phyloP scores from a whole-genome alignment of 2,329 filamentous ascomycete species.

The Clonostachys solani region DNA sequence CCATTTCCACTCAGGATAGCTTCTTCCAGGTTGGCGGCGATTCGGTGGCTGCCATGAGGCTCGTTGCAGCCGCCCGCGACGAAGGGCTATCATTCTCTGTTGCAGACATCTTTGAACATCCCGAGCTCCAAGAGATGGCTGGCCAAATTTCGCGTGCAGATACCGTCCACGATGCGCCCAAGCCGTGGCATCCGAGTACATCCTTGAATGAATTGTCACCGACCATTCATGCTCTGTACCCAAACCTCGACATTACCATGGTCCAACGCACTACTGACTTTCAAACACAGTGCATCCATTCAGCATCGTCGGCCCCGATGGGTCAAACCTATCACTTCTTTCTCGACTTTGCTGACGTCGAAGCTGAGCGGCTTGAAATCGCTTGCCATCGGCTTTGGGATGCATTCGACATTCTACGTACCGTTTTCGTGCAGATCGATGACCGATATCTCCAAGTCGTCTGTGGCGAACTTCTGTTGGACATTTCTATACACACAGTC shows the following conservation, averaged over 20 bases:
- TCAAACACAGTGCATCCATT: neutral
- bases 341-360: neutral
- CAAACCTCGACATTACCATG: neutral
- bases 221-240: neutral
- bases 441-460: neutral
- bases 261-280: constrained; percentile 2
- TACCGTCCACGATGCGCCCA: too few species aligned
- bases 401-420: constrained; percentile 1
- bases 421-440: neutral
- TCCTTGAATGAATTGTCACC: neutral
- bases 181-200: too few species aligned
- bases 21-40: constrained; percentile 44
- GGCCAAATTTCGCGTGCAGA: neutral
- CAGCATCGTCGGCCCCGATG: neutral
- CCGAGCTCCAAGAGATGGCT: neutral
- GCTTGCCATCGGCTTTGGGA: neutral
- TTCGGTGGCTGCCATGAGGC: constrained; percentile 40
- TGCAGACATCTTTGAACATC: constrained; percentile 29
- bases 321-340: constrained; percentile 1
- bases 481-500: neutral
- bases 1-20: constrained; percentile 31
- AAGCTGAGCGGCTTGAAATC: neutral
- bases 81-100: constrained; percentile 30
- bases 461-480: neutral
- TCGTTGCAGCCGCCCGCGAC: constrained; percentile 20